Percentiles rank a stretch among this genome's conserved stretches.
These are phyloP conservation scores for Mycena amicta DNA, from an alignment of 768 basidiomycete species.

Conservation along the genomic window DNA sequence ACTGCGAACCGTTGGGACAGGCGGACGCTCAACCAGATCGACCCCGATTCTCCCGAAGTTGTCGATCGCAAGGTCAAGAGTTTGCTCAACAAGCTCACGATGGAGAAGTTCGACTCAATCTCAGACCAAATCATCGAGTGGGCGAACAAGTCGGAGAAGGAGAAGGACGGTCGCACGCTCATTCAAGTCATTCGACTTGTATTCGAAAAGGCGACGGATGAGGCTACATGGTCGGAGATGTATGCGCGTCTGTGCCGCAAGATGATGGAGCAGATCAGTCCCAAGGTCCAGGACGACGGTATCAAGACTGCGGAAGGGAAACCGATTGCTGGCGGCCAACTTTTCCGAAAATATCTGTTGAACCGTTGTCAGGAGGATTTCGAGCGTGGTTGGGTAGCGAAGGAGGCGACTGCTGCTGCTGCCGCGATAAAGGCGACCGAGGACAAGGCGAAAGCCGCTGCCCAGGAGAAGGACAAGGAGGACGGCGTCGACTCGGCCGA, in stretches of 20 bases:
- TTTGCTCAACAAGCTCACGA: conserved; percentile 92
- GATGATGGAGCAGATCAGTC: conserved; percentile 92
- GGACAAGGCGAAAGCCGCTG: conserved; percentile 77
- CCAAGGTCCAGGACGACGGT: conserved; percentile 85
- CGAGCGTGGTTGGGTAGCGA: conserved; percentile 91
- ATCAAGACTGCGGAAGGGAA: conserved; percentile 82
- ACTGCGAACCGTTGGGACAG: conserved; percentile 86
- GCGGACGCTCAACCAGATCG: conserved; percentile 45
- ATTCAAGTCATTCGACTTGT: conserved; percentile 96
- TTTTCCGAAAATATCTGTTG: conserved; percentile 96
- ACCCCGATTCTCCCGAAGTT: conserved; percentile 75
- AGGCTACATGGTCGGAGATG: conserved; percentile 96
- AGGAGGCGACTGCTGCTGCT: conserved; percentile 84
- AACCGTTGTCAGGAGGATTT: conserved; percentile 98
- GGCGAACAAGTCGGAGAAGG: conserved; percentile 92
- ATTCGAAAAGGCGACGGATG: conserved; percentile 97
- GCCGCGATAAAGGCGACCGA: conserved; percentile 85
- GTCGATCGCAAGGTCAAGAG: conserved; percentile 93
- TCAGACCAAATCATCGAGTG: conserved; percentile 93
- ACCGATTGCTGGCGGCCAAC: conserved; percentile 88
- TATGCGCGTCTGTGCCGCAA: conserved; percentile 93
- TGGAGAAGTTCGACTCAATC: conserved; percentile 96
- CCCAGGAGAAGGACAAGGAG: conserved; percentile 54
- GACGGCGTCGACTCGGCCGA: conserved; percentile 34
- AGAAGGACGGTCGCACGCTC: conserved; percentile 91